Evolutionary conservation across 129 eudicot genomes (phyloP), one percentile per base, ranked within the genome.

Genomic region (Apium graveolens): DNA sequence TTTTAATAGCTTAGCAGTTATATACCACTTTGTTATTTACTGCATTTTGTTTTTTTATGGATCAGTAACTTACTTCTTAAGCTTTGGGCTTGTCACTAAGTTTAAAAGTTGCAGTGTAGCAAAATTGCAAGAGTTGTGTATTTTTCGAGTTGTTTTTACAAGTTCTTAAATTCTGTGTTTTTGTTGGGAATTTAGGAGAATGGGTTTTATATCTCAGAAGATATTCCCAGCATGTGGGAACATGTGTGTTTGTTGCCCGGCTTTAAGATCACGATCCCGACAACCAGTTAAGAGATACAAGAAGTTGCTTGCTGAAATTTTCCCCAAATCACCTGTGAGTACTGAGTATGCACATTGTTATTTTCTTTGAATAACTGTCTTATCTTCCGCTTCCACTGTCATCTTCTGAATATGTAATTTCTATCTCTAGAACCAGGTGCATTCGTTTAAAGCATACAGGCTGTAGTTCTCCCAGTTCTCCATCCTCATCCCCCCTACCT

Each of bases 251-350:
- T 94, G 98, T 85, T 94, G 98, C 82, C 98, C 98, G 80, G 87
- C 98, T 78, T 77, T 94, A 75, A 88, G 98, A 83, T 91, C 98
- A 38, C 86, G 97, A 42, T 94, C 98, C 32, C 81, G 96, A 55
- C 98, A 91, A 73, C 98, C 98, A 11, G 98, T 94, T 29, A 94
- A 91, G 89, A 89, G 98, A 38, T 94, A 91, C 83, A 94, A 94
- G 90, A 91, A 94, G 76, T 66, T 94, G 83, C 93, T 94, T 27
- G 88, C 96, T 48, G 97, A 90, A 71, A 86, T 90, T 57, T 94
- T 94, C 78, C 98, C 98, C 62, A 94, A 94, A 83, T 91, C 96
- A 53, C 89, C 92, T 83, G 98, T 94, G 73, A 90, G 97, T 85
- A 70, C 66, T 90, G 73, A 90, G 97, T 84, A 73, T 70, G 11